Percentiles rank a stretch among this genome's conserved stretches.
phyloP scores from a whole-genome alignment of 805 yeast species.

The Metschnikowia sp. region DNA sequence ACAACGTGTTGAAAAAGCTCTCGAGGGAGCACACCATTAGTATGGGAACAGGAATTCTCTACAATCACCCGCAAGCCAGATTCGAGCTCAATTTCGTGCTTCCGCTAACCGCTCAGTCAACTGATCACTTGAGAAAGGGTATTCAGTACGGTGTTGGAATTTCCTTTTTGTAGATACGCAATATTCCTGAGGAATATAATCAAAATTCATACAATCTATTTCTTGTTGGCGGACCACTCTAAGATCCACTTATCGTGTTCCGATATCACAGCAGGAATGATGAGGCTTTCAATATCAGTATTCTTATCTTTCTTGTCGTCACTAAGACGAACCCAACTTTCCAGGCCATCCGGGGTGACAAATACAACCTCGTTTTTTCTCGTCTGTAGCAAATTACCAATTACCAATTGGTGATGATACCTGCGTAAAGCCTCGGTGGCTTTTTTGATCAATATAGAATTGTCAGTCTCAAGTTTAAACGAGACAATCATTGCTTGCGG shows the following conservation, averaged over 20 bases:
- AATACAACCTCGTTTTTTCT: constrained; percentile 86
- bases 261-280: constrained; percentile 72
- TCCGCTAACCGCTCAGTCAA: constrained; percentile 43
- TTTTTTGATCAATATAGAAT: constrained; percentile 63
- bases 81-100: constrained; percentile 55
- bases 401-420: constrained; percentile 89
- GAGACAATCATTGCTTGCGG: constrained; percentile 92
- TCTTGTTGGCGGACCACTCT: background rate
- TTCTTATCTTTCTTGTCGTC: constrained; percentile 37
- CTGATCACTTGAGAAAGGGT: constrained; percentile 50
- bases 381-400: constrained; percentile 87
- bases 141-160: constrained; percentile 58
- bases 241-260: constrained; percentile 63
- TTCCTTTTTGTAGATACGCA: constrained; percentile 43
- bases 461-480: constrained; percentile 91
- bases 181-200: no score
- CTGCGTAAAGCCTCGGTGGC: constrained; percentile 76
- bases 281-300: constrained; percentile 71
- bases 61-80: constrained; percentile 55
- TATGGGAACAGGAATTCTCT: constrained; percentile 48
- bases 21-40: constrained; percentile 31
- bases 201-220: background rate
- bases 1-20: constrained; percentile 13
- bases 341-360: constrained; percentile 50
- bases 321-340: constrained; percentile 50